Percentiles rank a stretch among this genome's conserved stretches.
Evolutionary conservation across 345 rosid species (phyloP).

Genomic region (Leavenworthia alabamica): DNA sequence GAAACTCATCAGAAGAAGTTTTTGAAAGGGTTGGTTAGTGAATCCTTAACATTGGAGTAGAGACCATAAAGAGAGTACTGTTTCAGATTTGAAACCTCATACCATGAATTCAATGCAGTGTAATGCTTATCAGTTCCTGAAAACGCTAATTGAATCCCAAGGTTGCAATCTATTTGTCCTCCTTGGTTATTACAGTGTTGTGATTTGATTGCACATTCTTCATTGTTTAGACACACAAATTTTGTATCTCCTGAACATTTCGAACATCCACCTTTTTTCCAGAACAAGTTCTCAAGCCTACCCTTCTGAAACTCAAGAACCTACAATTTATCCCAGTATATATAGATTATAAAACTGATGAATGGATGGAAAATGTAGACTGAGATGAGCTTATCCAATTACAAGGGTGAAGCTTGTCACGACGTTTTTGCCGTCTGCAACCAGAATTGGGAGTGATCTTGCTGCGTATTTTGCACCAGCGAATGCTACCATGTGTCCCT

Average conservation of each 20-base stretch:
- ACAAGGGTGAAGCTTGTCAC: slow-evolving; percentile 97
- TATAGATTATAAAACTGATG: not conserved
- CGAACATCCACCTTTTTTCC: slow-evolving; percentile 95
- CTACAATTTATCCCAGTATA: slow-evolving; percentile 31
- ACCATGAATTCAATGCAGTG: slow-evolving; percentile 84
- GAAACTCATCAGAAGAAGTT: slow-evolving; percentile 45
- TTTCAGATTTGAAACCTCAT: slow-evolving; percentile 80
- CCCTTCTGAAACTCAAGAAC: slow-evolving; percentile 92
- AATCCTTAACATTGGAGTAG: slow-evolving; percentile 68
- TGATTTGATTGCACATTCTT: slow-evolving; percentile 74
- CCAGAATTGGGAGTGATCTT: slow-evolving; percentile 73
- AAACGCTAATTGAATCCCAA: slow-evolving; percentile 91
- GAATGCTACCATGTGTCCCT: slow-evolving; percentile 97
- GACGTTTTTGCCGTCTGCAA: slow-evolving; percentile 56
- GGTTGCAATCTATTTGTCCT: slow-evolving; percentile 81
- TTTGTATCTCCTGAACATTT: slow-evolving; percentile 52
- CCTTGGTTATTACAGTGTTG: slow-evolving; percentile 57
- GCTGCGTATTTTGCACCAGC: slow-evolving; percentile 97
- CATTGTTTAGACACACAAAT: slow-evolving; percentile 75
- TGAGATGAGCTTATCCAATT: slow-evolving; percentile 26
- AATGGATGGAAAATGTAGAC: not conserved
- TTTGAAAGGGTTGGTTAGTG: slow-evolving; percentile 62
- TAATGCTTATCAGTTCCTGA: slow-evolving; percentile 96
- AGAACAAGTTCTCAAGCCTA: slow-evolving; percentile 80
- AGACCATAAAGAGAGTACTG: slow-evolving; percentile 91